Conservation (phyloP, 345 rosid species). For the Citrus trifoliata region DNA sequence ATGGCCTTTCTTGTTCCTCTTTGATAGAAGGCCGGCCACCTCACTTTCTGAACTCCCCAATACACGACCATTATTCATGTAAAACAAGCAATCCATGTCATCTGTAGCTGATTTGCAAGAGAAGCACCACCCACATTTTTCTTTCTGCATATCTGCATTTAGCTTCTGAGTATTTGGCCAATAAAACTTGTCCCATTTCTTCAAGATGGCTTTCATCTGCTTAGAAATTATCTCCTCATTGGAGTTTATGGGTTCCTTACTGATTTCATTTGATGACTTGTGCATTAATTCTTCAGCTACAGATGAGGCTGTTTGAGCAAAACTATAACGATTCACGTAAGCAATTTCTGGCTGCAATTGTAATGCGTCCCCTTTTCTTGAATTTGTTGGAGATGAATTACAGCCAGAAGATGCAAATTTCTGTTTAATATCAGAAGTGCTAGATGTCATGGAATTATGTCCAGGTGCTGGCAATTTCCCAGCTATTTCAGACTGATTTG, state of each 20-base stretch:
- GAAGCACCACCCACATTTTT: conserved; percentile 98
- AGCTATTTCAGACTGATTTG: conserved; percentile 27
- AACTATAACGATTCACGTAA: conserved; percentile 67
- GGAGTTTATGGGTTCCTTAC: conserved; percentile 35
- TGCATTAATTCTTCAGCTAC: conserved; percentile 61
- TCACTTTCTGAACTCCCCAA: conserved; percentile 42
- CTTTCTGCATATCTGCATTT: conserved; percentile 46
- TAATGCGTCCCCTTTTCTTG: conserved; percentile 25
- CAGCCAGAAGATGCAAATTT: conserved; percentile 29
- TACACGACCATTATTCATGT: conserved; percentile 44
- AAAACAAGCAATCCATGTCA: conserved; percentile 68
- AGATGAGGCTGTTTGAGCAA: conserved; percentile 66
- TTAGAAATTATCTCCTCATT: conserved; percentile 65
- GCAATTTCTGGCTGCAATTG: conserved; percentile 33
- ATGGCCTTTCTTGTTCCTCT: conserved; percentile 44
- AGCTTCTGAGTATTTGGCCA: conserved; percentile 53
- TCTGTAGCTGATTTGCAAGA: conserved; percentile 55
- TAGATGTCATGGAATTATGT: conserved; percentile 30
- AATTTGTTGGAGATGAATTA: conserved; percentile 24
- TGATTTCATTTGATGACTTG: conserved; percentile 45
- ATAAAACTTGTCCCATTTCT: conserved; percentile 49
- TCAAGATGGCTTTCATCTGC: conserved; percentile 78
- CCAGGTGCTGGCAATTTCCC: conserved; percentile 15
- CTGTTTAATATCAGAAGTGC: conserved; percentile 34
- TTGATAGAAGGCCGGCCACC: conserved; percentile 33